phyloP scores from a whole-genome alignment of 192 early-diverging fungal genomes.

The Coemansia sp. region DNA sequence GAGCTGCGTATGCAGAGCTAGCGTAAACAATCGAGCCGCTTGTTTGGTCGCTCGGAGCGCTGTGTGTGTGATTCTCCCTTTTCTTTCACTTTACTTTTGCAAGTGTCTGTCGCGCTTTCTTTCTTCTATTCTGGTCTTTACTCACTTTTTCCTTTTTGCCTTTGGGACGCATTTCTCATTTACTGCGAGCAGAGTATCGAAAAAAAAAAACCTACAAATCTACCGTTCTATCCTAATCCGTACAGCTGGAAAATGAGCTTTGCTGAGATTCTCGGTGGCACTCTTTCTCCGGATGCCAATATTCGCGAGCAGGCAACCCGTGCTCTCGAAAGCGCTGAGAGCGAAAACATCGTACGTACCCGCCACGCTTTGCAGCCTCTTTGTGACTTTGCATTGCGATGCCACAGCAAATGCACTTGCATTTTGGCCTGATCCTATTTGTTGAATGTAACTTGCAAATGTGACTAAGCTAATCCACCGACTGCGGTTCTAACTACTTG shows the following conservation, averaged over 20 bases:
- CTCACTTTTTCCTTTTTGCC: conserved; percentile 1
- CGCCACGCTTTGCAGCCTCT: background rate
- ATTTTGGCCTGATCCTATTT: background rate
- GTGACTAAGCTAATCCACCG: background rate
- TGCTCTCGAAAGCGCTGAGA: conserved; percentile 69
- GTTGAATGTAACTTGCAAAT: background rate
- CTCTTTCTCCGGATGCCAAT: conserved; percentile 75
- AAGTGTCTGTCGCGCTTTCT: background rate
- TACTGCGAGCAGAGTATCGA: background rate
- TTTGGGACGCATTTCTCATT: conserved; percentile 9
- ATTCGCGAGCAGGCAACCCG: conserved; percentile 81
- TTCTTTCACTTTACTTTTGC: background rate
- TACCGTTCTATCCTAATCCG: background rate
- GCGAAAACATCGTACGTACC: conserved; percentile 81
- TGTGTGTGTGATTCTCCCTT: background rate
- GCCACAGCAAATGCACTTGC: background rate
- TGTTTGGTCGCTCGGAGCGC: background rate
- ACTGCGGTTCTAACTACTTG: background rate
- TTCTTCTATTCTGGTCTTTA: background rate
- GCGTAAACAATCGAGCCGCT: background rate
- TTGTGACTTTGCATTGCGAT: background rate
- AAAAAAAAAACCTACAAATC: background rate
- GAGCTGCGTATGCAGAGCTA: too few relatives aligned
- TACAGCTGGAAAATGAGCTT: conserved; percentile 55
- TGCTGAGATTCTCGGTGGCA: conserved; percentile 72